Base-by-base conservation (phyloP, 768 basidiomycete genomes). In the Phallus indusiatus region DNA sequence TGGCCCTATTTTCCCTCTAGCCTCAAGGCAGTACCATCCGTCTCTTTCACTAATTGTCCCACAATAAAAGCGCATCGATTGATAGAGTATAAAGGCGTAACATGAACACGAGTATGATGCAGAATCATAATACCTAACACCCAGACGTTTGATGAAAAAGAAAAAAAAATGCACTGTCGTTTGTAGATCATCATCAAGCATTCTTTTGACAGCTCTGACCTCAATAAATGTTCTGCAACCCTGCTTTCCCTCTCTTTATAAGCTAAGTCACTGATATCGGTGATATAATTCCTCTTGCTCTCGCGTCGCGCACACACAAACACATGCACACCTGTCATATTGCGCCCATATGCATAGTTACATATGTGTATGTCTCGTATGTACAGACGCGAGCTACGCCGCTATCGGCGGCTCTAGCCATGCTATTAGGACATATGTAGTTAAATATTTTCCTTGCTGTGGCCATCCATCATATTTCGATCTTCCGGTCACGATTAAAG, bases 11-110 rank as follows among this genome's bases (percentile, higher is more conserved):
- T 17, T 21, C 16, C 11, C 20, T n/a, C 18, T n/a, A 17, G 54
- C 55, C 55, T 56, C 42, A 47, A 56, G 55, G 55, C 55, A n/a
- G 17, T 24, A 47, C 17, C n/a, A 42, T 28, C 28, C 28, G 28
- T 28, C 28, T 28, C 28, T 28, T 28, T 28, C 28, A 28, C 28
- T 28, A 28, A 28, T 10, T n/a, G 12, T 42, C n/a, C 12, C 42
- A 14, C 42, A 42, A 42, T 14, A 42, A 42, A n/a, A 12, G n/a
- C 9, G 12, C 42, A 42, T 42, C 42, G 42, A 42, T 42, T 14
- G 42, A 42, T 42, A 42, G 42, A 42, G 42, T 42, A 42, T 14
- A 42, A 42, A 42, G 42, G 42, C 42, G 42, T n/a, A 14, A n/a
- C 42, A 28, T 28, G 28, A 28, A 28, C 28, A 28, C 28, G 28